A percentile compares a stretch with the other conserved stretches of the same genome.
phyloP scores from a whole-genome alignment of 139 green algal species.

The Marvania coccoides region DNA sequence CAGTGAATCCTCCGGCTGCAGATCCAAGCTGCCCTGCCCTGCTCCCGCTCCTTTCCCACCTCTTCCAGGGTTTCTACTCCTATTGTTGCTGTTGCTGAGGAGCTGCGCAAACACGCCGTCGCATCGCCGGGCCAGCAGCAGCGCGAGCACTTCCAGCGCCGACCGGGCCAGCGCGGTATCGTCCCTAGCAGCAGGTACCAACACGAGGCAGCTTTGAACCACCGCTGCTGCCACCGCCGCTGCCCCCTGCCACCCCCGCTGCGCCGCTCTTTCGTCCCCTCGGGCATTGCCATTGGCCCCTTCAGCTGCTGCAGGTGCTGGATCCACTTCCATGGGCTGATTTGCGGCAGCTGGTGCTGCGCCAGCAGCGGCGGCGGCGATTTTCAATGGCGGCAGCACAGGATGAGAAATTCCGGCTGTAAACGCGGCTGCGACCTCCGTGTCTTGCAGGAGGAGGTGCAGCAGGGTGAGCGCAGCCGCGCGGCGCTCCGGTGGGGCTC shows the following conservation, averaged over 20 bases:
- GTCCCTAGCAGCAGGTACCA: neutral
- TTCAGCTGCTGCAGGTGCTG: too few relatives aligned
- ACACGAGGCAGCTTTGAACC: neutral
- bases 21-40: too few relatives aligned
- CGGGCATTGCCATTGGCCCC: too few relatives aligned
- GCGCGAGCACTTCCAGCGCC: neutral
- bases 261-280: neutral
- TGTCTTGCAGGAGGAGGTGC: too few relatives aligned
- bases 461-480: too few relatives aligned
- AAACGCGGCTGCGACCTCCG: too few relatives aligned
- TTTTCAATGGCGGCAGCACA: too few relatives aligned
- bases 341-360: too few relatives aligned
- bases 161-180: neutral
- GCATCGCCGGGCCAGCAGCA: neutral
- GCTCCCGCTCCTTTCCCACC: neutral
- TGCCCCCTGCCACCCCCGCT: neutral
- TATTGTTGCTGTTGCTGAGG: neutral
- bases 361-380: too few relatives aligned
- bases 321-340: too few relatives aligned
- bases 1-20: neutral
- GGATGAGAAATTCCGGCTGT: too few relatives aligned
- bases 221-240: neutral
- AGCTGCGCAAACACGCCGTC: neutral
- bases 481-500: too few relatives aligned
- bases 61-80: neutral